Evolutionary conservation across 768 basidiomycete species (phyloP).

Genomic region (Chalciporus sphaerocephalus): DNA sequence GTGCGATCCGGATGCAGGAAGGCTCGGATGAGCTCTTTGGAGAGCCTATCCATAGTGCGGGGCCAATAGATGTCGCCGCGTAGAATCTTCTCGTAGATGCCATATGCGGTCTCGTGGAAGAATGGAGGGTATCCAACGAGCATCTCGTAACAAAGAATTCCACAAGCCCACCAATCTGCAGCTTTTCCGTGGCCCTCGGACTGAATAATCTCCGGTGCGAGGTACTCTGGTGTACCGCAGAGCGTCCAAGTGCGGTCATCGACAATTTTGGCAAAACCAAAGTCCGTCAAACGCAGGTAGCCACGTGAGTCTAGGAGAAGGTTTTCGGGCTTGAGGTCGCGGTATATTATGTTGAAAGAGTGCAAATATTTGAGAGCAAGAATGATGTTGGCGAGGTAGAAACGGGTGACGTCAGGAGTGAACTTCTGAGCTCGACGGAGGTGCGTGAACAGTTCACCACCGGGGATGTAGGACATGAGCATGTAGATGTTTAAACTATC

Average conservation of each 20-base stretch:
- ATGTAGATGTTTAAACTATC: slow-evolving; percentile 97
- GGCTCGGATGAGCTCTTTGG: slow-evolving; percentile 81
- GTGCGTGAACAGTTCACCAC: slow-evolving; percentile 96
- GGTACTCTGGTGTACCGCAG: slow-evolving; percentile 93
- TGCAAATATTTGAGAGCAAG: slow-evolving; percentile 94
- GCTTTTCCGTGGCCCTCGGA: slow-evolving; percentile 97
- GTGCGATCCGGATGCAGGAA: slow-evolving; percentile 90
- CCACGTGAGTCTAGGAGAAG: slow-evolving; percentile 91
- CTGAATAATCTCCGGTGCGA: slow-evolving; percentile 97
- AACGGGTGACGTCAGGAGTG: slow-evolving; percentile 95
- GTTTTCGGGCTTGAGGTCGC: slow-evolving; percentile 98
- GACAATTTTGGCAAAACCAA: slow-evolving; percentile 96
- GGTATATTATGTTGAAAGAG: slow-evolving; percentile 95
- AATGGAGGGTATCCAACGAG: slow-evolving; percentile 98
- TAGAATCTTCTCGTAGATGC: slow-evolving; percentile 97
- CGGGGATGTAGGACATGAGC: slow-evolving; percentile 93
- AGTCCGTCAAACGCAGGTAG: slow-evolving; percentile 93
- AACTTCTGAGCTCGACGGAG: slow-evolving; percentile 92
- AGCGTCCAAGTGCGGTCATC: slow-evolving; percentile 98
- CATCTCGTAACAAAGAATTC: slow-evolving; percentile 97
- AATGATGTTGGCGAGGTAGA: slow-evolving; percentile 95
- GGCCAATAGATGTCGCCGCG: slow-evolving; percentile 88
- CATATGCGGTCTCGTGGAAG: slow-evolving; percentile 96
- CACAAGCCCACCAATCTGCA: slow-evolving; percentile 99
- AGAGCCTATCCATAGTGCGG: slow-evolving; percentile 82